A percentile compares a stretch with the other conserved stretches of the same genome.
Conservation (phyloP, 768 basidiomycete species). For the Auriculariales sp. region DNA sequence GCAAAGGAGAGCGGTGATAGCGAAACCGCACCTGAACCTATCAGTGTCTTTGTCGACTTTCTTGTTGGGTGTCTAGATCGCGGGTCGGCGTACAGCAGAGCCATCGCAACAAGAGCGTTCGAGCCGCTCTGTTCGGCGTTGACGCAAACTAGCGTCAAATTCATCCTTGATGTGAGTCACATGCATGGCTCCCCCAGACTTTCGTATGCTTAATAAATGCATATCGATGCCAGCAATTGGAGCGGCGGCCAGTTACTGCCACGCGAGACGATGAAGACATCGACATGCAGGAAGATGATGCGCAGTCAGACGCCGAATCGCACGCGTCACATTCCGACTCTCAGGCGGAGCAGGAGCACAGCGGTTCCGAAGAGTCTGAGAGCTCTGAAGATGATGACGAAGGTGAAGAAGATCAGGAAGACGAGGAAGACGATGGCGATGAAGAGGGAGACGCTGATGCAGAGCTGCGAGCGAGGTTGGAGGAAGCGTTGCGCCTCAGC, state of each 20-base stretch:
- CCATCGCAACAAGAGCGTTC: conserved; percentile 70
- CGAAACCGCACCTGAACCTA: conserved; percentile 41
- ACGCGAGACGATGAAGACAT: conserved; percentile 22
- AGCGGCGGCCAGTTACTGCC: conserved; percentile 36
- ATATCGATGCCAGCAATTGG: conserved; percentile 53
- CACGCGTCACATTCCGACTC: conserved; percentile 15
- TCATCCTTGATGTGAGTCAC: conserved; percentile 61
- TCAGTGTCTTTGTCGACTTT: conserved; percentile 78
- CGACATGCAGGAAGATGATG: conserved; percentile 18
- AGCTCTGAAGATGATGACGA: conserved; percentile 27
- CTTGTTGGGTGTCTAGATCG: conserved; percentile 84
- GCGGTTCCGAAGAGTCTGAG: conserved; percentile 29
- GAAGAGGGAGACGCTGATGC: conserved; percentile 27
- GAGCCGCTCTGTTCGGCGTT: conserved; percentile 52
- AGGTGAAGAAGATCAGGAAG: conserved; percentile 41
- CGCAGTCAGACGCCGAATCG: conserved; percentile 21
- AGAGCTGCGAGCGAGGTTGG: background rate
- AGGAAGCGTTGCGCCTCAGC: background rate
- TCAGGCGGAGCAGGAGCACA: conserved; percentile 29
- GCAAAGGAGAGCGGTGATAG: conserved; percentile 13
- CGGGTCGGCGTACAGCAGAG: conserved; percentile 64
- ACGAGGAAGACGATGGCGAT: conserved; percentile 40
- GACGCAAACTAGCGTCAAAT: conserved; percentile 56
- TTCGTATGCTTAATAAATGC: conserved; percentile 5
- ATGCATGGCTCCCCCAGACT: background rate